Base-by-base conservation (phyloP, 352 stramenopile genomes). In the Globisporangium lucens region DNA sequence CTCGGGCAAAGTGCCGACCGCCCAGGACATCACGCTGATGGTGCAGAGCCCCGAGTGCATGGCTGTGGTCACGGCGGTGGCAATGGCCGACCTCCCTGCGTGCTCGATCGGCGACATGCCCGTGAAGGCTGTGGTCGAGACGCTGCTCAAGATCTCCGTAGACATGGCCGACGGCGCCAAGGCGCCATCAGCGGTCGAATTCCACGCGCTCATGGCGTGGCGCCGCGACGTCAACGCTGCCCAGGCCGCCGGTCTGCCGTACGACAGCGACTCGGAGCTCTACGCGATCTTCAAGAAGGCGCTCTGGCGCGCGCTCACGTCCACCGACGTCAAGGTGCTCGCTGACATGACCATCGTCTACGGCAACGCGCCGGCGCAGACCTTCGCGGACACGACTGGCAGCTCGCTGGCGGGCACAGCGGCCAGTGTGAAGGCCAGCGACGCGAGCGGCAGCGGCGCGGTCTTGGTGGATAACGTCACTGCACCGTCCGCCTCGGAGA, bases 61-160 rank as follows among this genome's bases (percentile, higher is more conserved):
- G 69, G 69, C 67, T 0, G 75, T 89, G 58, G 77, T 89, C 66
- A 83, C 70, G 1, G 75, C 70, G 20, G 74, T 82, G 6, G 70
- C 76, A 38, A 55, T 89, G 35, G 64, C 82, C 7, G 58, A 78
- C 13, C 73, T 88, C 51, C 73, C 73, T 9, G 77, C 84, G 53
- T 92, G 83, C 24, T 78, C 78, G 53, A 60, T 90, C 13, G 65
- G 78, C 47, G 65, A 80, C 20, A 71, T 92, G 65, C 76, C 76
- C 22, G 65, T 90, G 55, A 77, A 75, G n/a, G 79, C 83, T 7
- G 72, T 76, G 41, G 79, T 83, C 51, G 83, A 92, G 69, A 87
- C 80, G 60, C 55, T 92, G 29, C 74, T 92, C 38, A 85, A 85
- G 68, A 87, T 85, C 47, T 85, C 78, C 1, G 63, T 80, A 38